Conservation (phyloP, 306 rosid species). For the Ormosia semicastrata region DNA sequence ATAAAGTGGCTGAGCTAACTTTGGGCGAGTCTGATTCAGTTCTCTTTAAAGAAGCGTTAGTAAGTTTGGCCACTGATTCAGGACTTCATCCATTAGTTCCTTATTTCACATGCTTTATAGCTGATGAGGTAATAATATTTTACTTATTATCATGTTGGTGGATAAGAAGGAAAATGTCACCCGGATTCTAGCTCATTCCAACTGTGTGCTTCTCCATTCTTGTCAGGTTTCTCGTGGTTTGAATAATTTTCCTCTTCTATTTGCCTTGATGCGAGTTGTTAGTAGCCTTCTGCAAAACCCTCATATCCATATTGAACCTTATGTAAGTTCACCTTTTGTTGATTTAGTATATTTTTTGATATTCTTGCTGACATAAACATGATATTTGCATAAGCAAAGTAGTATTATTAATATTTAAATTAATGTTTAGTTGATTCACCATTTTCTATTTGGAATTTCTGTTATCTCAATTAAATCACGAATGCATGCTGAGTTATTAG, state of each 20-base stretch:
- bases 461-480: background rate
- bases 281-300: slow-evolving; percentile 82
- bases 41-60: slow-evolving; percentile 76
- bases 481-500: background rate
- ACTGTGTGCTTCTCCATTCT: slow-evolving; percentile 31
- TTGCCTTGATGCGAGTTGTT: slow-evolving; percentile 88
- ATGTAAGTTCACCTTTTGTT: slow-evolving; percentile 55
- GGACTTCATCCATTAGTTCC: slow-evolving; percentile 95
- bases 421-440: background rate
- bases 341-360: slow-evolving; percentile 19
- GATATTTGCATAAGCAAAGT: background rate
- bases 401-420: background rate
- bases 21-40: slow-evolving; percentile 61
- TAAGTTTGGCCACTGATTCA: slow-evolving; percentile 84
- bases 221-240: slow-evolving; percentile 70
- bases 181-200: slow-evolving; percentile 11
- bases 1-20: slow-evolving; percentile 69
- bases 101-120: slow-evolving; percentile 74
- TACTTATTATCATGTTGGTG: background rate
- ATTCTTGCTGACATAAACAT: slow-evolving; percentile 13
- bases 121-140: slow-evolving; percentile 73
- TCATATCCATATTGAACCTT: slow-evolving; percentile 83
- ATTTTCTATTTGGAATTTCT: slow-evolving; percentile 7
- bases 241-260: slow-evolving; percentile 55
- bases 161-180: slow-evolving; percentile 16